These are phyloP conservation scores for Ramalina intermedia DNA, from an alignment of 495 filamentous ascomycete species.

Conservation along the genomic window DNA sequence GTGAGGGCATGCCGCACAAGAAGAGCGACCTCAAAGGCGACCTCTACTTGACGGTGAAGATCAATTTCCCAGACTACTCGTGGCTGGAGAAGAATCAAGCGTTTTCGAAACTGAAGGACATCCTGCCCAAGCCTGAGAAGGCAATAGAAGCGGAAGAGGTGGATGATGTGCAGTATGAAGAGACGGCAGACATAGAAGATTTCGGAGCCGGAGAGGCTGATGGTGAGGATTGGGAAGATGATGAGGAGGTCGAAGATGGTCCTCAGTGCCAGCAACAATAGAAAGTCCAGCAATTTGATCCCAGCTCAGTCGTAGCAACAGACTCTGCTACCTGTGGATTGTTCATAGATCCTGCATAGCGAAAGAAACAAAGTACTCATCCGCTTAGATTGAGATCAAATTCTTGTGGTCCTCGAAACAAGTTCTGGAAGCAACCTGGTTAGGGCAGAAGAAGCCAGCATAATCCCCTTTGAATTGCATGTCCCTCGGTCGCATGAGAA, in stretches of 20 bases:
- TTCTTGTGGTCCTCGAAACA: neutral
- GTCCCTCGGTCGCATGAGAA: too few species aligned
- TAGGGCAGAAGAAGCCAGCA: neutral
- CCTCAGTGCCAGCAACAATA: constrained; percentile 76
- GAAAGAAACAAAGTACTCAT: neutral
- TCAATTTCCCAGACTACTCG: constrained; percentile 76
- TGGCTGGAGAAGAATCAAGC: constrained; percentile 60
- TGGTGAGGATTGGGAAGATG: constrained; percentile 68
- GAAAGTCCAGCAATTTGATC: constrained; percentile 17
- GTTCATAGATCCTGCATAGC: neutral
- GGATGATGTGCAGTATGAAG: constrained; percentile 77
- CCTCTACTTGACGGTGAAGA: constrained; percentile 70
- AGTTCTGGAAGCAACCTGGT: neutral
- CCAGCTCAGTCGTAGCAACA: too few species aligned
- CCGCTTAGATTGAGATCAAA: neutral
- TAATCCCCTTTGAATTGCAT: neutral
- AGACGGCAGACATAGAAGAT: constrained; percentile 64
- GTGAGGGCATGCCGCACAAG: constrained; percentile 92
- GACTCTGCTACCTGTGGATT: too few species aligned
- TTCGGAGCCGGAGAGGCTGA: constrained; percentile 59
- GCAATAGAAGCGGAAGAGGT: constrained; percentile 54
- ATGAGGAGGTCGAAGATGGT: constrained; percentile 48
- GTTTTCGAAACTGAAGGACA: constrained; percentile 50
- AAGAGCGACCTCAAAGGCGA: constrained; percentile 71
- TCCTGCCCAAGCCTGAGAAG: constrained; percentile 51